A percentile compares a stretch with the other conserved stretches of the same genome.
phyloP scores from a whole-genome alignment of 78 protist species.

The Salpingoeca rosetta region DNA sequence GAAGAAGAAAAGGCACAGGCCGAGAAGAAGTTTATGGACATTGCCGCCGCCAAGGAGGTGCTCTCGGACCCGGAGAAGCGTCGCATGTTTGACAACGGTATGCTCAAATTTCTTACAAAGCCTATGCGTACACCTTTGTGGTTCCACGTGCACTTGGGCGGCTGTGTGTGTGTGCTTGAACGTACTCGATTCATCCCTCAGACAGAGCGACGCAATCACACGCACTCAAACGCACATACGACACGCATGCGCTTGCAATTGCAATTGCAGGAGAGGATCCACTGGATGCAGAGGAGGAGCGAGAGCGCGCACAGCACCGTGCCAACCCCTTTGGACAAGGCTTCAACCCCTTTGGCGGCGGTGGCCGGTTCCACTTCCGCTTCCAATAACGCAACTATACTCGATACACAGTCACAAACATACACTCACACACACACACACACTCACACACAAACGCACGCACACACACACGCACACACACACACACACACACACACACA shows the following conservation, averaged over 20 bases:
- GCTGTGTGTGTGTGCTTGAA: too few relatives aligned
- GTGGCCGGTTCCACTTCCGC: neutral
- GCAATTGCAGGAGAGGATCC: neutral
- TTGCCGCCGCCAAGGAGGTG: slow-evolving; percentile 7
- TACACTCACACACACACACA: too few relatives aligned
- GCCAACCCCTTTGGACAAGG: neutral
- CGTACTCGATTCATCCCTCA: neutral
- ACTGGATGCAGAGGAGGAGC: neutral
- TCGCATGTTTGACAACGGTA: neutral
- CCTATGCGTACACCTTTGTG: too few relatives aligned
- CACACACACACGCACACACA: too few relatives aligned
- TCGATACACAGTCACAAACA: too few relatives aligned
- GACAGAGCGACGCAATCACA: neutral
- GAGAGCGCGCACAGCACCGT: neutral
- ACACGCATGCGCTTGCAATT: neutral
- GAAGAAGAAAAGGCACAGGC: neutral
- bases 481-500: too few relatives aligned
- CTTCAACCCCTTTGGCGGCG: slow-evolving; percentile 2
- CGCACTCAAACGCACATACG: neutral
- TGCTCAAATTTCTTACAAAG: too few relatives aligned
- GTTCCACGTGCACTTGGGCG: too few relatives aligned
- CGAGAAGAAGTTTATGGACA: neutral
- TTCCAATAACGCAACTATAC: too few relatives aligned
- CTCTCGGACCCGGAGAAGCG: neutral
- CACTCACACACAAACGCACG: too few relatives aligned